Percentiles rank a stretch among this genome's conserved stretches.
phyloP scores from a whole-genome alignment of 2,329 filamentous ascomycete genomes.

The Exophiala bonariae region DNA sequence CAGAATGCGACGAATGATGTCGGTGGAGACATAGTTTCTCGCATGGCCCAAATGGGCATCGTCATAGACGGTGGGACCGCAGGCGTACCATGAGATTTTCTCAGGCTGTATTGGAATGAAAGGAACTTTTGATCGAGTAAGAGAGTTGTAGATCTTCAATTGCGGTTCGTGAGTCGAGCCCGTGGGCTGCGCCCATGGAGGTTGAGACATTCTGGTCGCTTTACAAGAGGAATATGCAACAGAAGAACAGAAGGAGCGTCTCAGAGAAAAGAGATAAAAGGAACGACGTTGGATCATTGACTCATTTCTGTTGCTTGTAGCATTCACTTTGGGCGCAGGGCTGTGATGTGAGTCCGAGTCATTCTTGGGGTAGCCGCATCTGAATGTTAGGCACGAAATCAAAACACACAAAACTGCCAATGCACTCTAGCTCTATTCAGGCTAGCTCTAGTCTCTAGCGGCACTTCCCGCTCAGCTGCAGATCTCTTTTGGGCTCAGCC shows the following conservation, averaged over 20 bases:
- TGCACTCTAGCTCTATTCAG: too few relatives aligned
- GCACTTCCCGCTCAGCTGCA: too few relatives aligned
- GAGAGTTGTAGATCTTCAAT: constrained; percentile 76
- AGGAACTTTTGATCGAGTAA: constrained; percentile 71
- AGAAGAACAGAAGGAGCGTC: constrained; percentile 18
- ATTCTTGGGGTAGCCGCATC: too few relatives aligned
- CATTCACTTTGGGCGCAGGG: too few relatives aligned
- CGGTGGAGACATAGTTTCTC: constrained; percentile 86
- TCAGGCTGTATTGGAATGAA: constrained; percentile 72
- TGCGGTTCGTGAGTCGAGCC: constrained; percentile 46
- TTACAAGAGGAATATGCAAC: constrained; percentile 11
- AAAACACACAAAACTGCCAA: too few relatives aligned
- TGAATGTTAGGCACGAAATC: too few relatives aligned
- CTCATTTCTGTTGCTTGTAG: constrained; percentile 4
- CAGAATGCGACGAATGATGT: constrained; percentile 82
- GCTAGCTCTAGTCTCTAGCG: too few relatives aligned
- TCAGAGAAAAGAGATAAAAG: constrained; percentile 3
- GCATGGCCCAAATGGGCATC: constrained; percentile 81
- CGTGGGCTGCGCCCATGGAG: constrained; percentile 45
- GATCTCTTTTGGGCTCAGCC: too few relatives aligned
- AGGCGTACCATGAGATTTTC: constrained; percentile 80
- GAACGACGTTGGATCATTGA: constrained; percentile 6
- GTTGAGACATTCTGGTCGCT: constrained; percentile 34
- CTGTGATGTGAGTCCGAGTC: too few relatives aligned
- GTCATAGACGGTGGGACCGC: constrained; percentile 84